phyloP scores from a whole-genome alignment of 2,329 filamentous ascomycete species.

The Paracamarosporium sp. region DNA sequence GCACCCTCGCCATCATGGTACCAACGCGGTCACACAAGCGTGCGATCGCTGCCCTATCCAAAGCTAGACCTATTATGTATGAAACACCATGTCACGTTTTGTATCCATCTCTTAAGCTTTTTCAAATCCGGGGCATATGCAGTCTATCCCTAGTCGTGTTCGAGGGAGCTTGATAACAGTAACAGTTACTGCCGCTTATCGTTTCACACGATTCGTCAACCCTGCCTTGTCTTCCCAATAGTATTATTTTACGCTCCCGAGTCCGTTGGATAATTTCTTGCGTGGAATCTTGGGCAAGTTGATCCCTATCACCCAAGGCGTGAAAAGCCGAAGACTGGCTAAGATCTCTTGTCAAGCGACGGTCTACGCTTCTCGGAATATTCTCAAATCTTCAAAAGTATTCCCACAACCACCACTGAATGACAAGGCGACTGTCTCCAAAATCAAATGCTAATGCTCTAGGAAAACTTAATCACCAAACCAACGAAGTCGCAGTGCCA shows the following conservation, averaged over 20 bases:
- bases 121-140: too few relatives aligned
- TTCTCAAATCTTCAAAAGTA: background rate
- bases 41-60: too few relatives aligned
- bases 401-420: background rate
- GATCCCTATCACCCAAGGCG: background rate
- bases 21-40: background rate
- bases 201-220: background rate
- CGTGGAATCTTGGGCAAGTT: background rate
- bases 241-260: background rate
- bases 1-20: constrained; percentile 6
- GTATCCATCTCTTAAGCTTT: too few relatives aligned
- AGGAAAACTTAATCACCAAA: too few relatives aligned
- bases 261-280: background rate
- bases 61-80: too few relatives aligned
- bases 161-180: too few relatives aligned
- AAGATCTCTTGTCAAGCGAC: background rate
- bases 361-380: background rate
- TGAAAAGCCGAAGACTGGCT: background rate
- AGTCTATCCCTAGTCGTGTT: too few relatives aligned
- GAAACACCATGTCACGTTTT: background rate
- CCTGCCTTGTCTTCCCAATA: background rate
- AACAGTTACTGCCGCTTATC: background rate
- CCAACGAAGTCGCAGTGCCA: too few relatives aligned
- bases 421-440: too few relatives aligned
- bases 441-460: too few relatives aligned